These are phyloP conservation scores for Pancytospora epiphaga DNA, from an alignment of 371 early-diverging fungal genomes.

Conservation along the genomic window DNA sequence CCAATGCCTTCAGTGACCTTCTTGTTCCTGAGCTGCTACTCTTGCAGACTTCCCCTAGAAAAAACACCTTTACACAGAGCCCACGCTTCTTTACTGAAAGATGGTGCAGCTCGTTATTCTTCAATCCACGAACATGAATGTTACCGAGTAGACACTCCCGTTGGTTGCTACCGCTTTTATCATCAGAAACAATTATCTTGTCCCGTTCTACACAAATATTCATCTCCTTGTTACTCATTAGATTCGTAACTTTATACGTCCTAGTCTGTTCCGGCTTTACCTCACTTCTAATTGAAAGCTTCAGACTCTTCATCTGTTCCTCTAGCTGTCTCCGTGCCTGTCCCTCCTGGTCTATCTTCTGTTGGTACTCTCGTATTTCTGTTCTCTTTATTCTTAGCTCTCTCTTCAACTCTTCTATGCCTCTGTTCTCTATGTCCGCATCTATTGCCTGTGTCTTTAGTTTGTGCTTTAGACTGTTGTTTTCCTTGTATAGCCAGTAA, in stretches of 20 bases:
- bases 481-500: conserved; percentile 27
- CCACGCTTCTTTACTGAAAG: conserved; percentile 35
- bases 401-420: conserved; percentile 39
- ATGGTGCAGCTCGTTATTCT: conserved; percentile 46
- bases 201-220: background rate
- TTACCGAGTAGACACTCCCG: conserved; percentile 6
- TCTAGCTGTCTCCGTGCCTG: conserved; percentile 27
- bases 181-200: background rate
- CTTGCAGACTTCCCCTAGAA: conserved; percentile 45
- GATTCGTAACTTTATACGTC: background rate
- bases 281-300: conserved; percentile 6
- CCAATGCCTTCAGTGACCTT: conserved; percentile 39
- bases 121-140: conserved; percentile 36
- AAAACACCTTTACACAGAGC: conserved; percentile 44
- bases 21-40: conserved; percentile 20
- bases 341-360: conserved; percentile 47
- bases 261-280: background rate
- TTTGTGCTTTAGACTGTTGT: background rate
- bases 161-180: background rate
- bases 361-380: conserved; percentile 50
- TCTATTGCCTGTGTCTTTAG: background rate
- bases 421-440: conserved; percentile 1
- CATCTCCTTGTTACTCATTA: conserved; percentile 5
- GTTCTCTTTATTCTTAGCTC: conserved; percentile 35
- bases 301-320: conserved; percentile 35